A percentile compares a stretch with the other conserved stretches of the same genome.
Evolutionary conservation across 805 yeast species (phyloP).

Genomic region (Myxozyma monticola): DNA sequence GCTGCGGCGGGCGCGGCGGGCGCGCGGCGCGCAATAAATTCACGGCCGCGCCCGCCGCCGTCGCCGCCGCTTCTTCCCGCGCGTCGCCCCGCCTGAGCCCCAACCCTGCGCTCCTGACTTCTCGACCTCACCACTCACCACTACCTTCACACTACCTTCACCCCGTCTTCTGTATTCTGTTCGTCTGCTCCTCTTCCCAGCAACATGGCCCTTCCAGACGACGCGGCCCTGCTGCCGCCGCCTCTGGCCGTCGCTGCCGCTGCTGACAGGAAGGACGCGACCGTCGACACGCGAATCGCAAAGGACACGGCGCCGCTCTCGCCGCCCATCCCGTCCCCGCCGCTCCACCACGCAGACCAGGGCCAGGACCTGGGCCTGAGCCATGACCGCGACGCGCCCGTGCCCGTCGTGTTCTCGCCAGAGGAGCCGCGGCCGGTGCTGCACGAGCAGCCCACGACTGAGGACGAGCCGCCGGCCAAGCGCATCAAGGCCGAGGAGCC

Average conservation of each 20-base stretch:
- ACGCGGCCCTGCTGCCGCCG: background rate
- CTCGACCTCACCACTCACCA: background rate
- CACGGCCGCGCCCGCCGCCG: constrained; percentile 11
- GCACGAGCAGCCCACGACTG: constrained; percentile 11
- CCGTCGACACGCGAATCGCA: constrained; percentile 2
- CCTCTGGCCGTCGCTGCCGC: background rate
- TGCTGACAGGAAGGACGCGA: constrained; percentile 5
- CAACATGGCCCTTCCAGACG: constrained; percentile 3
- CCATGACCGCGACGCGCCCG: background rate
- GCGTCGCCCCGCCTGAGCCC: too few species aligned
- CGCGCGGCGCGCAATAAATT: constrained; percentile 8
- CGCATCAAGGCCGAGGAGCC: constrained; percentile 15
- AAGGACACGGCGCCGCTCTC: constrained; percentile 27
- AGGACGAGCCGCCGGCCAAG: constrained; percentile 26
- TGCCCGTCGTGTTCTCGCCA: background rate
- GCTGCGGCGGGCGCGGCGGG: constrained; percentile 6
- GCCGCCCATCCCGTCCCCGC: constrained; percentile 31
- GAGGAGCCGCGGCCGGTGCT: background rate
- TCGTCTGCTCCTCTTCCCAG: background rate
- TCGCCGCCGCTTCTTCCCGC: constrained; percentile 10
- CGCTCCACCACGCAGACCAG: constrained; percentile 19
- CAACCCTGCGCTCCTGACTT: background rate
- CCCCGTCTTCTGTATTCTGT: background rate
- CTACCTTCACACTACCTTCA: background rate
- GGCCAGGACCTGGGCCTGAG: background rate